Evolutionary conservation across 371 early-diverging fungal genomes (phyloP).

Genomic region (Paraphysoderma sedebokerense): DNA sequence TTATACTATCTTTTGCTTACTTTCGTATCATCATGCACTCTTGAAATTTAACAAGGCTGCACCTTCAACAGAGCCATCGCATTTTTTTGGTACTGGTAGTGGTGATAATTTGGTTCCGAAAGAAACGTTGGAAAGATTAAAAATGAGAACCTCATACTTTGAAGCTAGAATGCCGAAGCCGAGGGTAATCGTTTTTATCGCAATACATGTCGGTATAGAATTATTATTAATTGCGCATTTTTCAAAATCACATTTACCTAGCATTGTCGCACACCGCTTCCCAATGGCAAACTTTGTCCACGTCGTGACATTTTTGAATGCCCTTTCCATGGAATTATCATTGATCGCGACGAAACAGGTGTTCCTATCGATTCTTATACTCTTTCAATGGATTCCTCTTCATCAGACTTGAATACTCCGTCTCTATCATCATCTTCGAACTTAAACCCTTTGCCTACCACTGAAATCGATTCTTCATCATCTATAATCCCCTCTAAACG

Average conservation of each 20-base stretch:
- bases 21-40: too few relatives aligned
- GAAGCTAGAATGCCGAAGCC: constrained; percentile 17
- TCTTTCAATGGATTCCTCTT: too few relatives aligned
- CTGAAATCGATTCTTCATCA: too few relatives aligned
- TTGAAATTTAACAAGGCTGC: too few relatives aligned
- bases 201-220: not conserved
- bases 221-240: not conserved
- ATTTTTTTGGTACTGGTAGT: constrained; percentile 46
- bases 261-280: constrained; percentile 47
- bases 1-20: not conserved
- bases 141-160: constrained; percentile 30
- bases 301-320: constrained; percentile 47
- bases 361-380: constrained; percentile 9
- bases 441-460: too few relatives aligned
- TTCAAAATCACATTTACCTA: constrained; percentile 4
- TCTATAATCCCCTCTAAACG: too few relatives aligned
- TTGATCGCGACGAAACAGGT: constrained; percentile 44
- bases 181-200: constrained; percentile 13
- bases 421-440: too few relatives aligned
- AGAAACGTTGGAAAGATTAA: constrained; percentile 24
- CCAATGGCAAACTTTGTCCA: constrained; percentile 43
- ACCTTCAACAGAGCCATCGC: too few relatives aligned
- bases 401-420: too few relatives aligned
- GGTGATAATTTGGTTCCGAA: constrained; percentile 35
- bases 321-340: constrained; percentile 49